Evolutionary conservation across 2,329 filamentous ascomycete genomes (phyloP).

Genomic region (Paracorniculantispora psalliotae): DNA sequence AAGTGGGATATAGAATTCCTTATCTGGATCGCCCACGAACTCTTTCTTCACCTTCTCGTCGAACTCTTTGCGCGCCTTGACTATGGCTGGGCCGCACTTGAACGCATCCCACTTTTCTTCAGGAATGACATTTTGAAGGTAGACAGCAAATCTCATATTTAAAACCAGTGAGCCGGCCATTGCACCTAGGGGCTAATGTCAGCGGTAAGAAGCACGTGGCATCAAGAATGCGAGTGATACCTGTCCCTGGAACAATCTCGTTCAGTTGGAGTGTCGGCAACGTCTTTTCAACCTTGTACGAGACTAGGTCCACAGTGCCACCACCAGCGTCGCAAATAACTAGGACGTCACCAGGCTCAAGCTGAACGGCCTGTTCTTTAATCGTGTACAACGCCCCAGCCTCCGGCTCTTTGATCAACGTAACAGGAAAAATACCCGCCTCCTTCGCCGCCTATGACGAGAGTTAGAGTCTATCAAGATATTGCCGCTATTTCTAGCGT

Average conservation of each 20-base stretch:
- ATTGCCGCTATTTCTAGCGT: too few relatives aligned
- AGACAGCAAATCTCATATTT: constrained; percentile 19
- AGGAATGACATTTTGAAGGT: constrained; percentile 17
- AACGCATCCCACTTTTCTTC: constrained; percentile 14
- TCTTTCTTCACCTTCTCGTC: constrained; percentile 19
- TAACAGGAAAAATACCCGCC: constrained; percentile 16
- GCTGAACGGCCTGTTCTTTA: constrained; percentile 6
- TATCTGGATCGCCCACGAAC: constrained; percentile 14
- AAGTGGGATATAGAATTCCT: constrained; percentile 20
- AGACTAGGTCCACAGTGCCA: constrained; percentile 28
- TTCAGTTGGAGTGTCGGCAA: constrained; percentile 18
- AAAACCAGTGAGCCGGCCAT: constrained; percentile 22
- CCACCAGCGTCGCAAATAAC: constrained; percentile 25
- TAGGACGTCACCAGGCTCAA: constrained; percentile 15
- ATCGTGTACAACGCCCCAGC: constrained; percentile 18
- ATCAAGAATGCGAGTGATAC: neutral
- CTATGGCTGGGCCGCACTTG: constrained; percentile 13
- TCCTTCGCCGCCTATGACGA: constrained; percentile 14
- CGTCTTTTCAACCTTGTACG: constrained; percentile 24
- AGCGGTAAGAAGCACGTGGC: neutral
- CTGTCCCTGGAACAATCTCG: constrained; percentile 22
- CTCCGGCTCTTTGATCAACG: constrained; percentile 19
- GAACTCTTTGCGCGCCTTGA: constrained; percentile 16
- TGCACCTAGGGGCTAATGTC: constrained; percentile 11
- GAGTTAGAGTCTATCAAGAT: neutral